phyloP scores from a whole-genome alignment of 768 basidiomycete genomes.

The Obba rivulosa region DNA sequence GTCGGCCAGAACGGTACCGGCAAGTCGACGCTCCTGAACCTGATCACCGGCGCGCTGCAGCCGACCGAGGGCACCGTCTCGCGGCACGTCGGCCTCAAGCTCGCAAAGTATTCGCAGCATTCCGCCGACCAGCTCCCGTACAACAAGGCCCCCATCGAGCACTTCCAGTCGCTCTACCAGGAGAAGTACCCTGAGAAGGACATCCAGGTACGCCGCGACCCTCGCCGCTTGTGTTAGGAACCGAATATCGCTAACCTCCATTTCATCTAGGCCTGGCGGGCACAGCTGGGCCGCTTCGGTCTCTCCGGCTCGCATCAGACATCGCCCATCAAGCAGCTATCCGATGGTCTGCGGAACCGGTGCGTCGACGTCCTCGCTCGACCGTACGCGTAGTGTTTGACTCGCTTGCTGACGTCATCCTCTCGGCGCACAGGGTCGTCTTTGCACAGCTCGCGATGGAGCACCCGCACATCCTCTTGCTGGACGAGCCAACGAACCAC shows the following conservation, averaged over 20 bases:
- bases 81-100: conserved; percentile 85
- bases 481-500: conserved; percentile 96
- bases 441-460: conserved; percentile 98
- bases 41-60: conserved; percentile 79
- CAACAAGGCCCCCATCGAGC: conserved; percentile 84
- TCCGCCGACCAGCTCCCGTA: conserved; percentile 98
- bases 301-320: conserved; percentile 93
- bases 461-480: conserved; percentile 89
- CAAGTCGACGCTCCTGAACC: conserved; percentile 87
- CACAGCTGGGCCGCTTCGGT: conserved; percentile 94
- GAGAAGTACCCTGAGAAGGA: conserved; percentile 95
- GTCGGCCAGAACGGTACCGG: conserved; percentile 95
- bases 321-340: conserved; percentile 87
- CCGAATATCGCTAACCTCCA: background rate
- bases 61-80: conserved; percentile 84
- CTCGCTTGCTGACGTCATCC: background rate
- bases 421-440: conserved; percentile 60
- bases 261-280: conserved; percentile 73
- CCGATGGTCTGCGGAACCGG: conserved; percentile 95
- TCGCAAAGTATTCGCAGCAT: conserved; percentile 98
- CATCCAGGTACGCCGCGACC: conserved; percentile 39
- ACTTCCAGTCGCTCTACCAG: conserved; percentile 78
- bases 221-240: conserved; percentile 2
- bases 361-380: conserved; percentile 29
- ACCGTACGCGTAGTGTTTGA: conserved; percentile 1